Percentiles rank a stretch among this genome's conserved stretches.
Conservation (phyloP, 2,329 filamentous ascomycete species). For the Colletotrichum simmondsii region DNA sequence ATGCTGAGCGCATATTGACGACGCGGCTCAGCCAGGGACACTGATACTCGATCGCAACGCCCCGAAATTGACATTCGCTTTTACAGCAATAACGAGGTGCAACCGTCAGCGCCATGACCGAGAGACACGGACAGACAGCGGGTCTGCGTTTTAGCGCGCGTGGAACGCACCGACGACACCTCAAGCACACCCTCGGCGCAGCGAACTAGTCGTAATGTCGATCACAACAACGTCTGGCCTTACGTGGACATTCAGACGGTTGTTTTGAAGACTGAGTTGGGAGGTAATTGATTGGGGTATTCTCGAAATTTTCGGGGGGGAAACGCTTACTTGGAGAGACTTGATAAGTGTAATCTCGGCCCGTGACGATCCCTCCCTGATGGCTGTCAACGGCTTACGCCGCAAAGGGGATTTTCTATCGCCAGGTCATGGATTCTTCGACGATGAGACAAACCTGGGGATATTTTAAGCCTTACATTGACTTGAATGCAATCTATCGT, state of each 20-base stretch:
- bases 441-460: neutral
- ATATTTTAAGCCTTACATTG: neutral
- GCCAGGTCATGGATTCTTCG: neutral
- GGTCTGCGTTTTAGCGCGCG: slow-evolving; percentile 4
- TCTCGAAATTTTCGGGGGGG: neutral
- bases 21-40: neutral
- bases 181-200: neutral
- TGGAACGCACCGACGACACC: slow-evolving; percentile 1
- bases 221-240: neutral
- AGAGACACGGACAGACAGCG: slow-evolving; percentile 26
- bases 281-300: neutral
- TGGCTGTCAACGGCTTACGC: neutral
- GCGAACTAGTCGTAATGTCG: neutral
- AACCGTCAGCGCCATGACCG: slow-evolving; percentile 3
- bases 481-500: neutral
- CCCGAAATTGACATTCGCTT: neutral
- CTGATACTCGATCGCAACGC: neutral
- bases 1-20: neutral
- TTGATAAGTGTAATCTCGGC: neutral
- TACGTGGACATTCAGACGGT: neutral
- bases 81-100: neutral
- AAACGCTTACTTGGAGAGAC: neutral
- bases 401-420: neutral
- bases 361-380: neutral
- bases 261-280: neutral